Conservation (phyloP, 2,329 filamentous ascomycete species). For the Didymella pomorum region DNA sequence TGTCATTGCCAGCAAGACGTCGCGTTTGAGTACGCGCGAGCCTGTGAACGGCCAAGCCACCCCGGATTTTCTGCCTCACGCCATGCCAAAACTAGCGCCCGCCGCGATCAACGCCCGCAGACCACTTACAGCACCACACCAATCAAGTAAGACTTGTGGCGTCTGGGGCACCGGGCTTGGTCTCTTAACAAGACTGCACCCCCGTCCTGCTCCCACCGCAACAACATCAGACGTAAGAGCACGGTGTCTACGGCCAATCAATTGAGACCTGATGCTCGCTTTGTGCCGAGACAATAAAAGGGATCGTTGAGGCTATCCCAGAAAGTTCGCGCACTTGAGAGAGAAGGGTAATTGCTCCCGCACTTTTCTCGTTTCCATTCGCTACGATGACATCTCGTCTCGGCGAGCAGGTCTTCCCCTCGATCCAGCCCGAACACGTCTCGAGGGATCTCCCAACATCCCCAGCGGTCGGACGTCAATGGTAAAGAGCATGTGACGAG, state of each 20-base stretch:
- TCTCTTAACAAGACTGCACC: slow-evolving; percentile 29
- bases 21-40: slow-evolving; percentile 14
- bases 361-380: slow-evolving; percentile 25
- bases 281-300: slow-evolving; percentile 32
- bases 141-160: slow-evolving; percentile 31
- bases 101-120: slow-evolving; percentile 30
- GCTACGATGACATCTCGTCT: slow-evolving; percentile 19
- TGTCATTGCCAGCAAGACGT: not conserved
- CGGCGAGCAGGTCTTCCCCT: slow-evolving; percentile 20
- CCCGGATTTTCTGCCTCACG: slow-evolving; percentile 34
- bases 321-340: slow-evolving; percentile 19
- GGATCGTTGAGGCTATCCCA: slow-evolving; percentile 14
- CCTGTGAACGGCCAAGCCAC: slow-evolving; percentile 23
- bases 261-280: slow-evolving; percentile 13
- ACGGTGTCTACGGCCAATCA: slow-evolving; percentile 30
- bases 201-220: slow-evolving; percentile 27
- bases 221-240: slow-evolving; percentile 28
- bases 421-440: slow-evolving; percentile 20
- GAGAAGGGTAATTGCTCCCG: slow-evolving; percentile 33
- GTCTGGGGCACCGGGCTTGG: slow-evolving; percentile 32
- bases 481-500: slow-evolving; percentile 32
- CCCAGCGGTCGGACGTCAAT: not conserved
- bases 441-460: slow-evolving; percentile 26
- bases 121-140: slow-evolving; percentile 25
- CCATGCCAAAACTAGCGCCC: slow-evolving; percentile 31